Evolutionary conservation across 2,329 filamentous ascomycete genomes (phyloP).

Genomic region (Talaromyces verruculosus): DNA sequence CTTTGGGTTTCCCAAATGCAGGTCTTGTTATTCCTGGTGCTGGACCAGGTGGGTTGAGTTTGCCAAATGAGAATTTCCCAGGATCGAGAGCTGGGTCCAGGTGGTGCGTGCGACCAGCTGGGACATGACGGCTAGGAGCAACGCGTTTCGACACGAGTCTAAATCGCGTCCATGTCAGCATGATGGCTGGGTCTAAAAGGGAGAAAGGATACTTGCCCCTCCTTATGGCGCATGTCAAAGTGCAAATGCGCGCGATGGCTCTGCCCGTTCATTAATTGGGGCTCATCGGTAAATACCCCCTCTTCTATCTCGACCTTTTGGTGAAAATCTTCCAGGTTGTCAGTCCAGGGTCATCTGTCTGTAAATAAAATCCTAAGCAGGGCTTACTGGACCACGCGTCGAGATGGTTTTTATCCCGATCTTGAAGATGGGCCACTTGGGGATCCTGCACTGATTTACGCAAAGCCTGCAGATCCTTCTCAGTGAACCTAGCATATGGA

Average conservation of each 20-base stretch:
- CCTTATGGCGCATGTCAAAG: slow-evolving; percentile 25
- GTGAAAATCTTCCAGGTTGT: slow-evolving; percentile 32
- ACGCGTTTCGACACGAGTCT: neutral
- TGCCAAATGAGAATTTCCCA: neutral
- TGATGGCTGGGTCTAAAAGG: neutral
- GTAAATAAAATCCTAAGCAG: neutral
- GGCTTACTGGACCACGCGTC: slow-evolving; percentile 37
- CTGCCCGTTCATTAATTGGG: slow-evolving; percentile 38
- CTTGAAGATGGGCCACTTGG: neutral
- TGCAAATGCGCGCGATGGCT: slow-evolving; percentile 37
- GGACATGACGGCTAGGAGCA: neutral
- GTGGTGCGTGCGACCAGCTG: neutral
- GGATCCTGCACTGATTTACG: slow-evolving; percentile 8
- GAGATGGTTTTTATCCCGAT: slow-evolving; percentile 30
- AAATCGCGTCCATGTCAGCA: neutral
- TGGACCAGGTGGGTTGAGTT: neutral
- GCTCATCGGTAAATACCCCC: slow-evolving; percentile 32
- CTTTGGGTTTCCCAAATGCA: neutral
- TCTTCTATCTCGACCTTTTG: slow-evolving; percentile 33
- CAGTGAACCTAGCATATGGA: slow-evolving; percentile 17
- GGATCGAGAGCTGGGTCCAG: neutral
- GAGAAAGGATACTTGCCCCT: neutral
- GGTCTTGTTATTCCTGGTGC: neutral
- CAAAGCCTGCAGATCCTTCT: slow-evolving; percentile 30
- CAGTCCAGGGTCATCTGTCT: neutral